phyloP scores from a whole-genome alignment of 2,329 filamentous ascomycete species.

The Trichoderma aggressivum region DNA sequence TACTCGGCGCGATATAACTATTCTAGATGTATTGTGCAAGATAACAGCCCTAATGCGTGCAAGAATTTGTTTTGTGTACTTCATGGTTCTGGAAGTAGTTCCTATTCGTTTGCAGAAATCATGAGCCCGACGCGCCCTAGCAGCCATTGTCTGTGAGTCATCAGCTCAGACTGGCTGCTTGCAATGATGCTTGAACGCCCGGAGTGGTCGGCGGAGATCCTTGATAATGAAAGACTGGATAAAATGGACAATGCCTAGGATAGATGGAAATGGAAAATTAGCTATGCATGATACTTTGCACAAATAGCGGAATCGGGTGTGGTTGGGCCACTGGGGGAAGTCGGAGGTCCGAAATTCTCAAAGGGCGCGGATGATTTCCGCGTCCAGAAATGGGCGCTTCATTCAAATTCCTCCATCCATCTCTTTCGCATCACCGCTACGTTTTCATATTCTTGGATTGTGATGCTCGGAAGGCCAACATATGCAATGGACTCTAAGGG shows the following conservation, averaged over 20 bases:
- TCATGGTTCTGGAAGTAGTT: background rate
- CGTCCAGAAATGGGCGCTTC: background rate
- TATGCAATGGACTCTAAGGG: background rate
- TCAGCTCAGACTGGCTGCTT: background rate
- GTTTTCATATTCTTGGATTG: background rate
- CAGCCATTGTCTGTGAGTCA: background rate
- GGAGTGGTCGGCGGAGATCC: background rate
- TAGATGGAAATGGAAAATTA: background rate
- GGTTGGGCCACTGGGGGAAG: background rate
- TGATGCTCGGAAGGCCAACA: background rate
- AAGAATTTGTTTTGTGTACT: background rate
- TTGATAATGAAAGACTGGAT: background rate
- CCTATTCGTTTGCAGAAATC: background rate
- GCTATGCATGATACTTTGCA: background rate
- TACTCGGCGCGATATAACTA: background rate
- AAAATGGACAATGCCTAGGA: background rate
- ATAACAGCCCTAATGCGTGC: background rate
- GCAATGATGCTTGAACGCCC: background rate
- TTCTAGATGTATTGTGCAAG: background rate
- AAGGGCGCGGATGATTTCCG: constrained; percentile 5
- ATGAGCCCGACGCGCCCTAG: background rate
- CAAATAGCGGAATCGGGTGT: background rate
- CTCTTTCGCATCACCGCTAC: background rate
- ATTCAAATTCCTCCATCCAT: background rate
- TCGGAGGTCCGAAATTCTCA: background rate